Percentiles rank a stretch among this genome's conserved stretches.
These are phyloP conservation scores for Cordyceps militaris DNA, from an alignment of 2,329 filamentous ascomycete genomes.

Conservation along the genomic window DNA sequence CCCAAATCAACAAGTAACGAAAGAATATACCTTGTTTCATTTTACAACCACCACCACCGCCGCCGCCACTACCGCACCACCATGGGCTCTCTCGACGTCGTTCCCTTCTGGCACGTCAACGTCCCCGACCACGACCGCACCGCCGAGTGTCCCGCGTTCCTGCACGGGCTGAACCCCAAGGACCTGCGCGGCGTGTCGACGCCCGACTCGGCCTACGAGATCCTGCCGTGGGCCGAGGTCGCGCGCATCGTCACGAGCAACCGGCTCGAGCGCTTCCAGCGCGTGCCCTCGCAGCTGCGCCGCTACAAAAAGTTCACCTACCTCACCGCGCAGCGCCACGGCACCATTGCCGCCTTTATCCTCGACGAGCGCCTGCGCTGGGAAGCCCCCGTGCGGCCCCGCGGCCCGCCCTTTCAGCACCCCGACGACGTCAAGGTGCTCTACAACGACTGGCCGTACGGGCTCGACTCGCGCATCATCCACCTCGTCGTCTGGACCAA, in stretches of 20 bases:
- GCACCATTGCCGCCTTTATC: slow-evolving; percentile 73
- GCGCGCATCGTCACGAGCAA: slow-evolving; percentile 55
- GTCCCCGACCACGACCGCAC: slow-evolving; percentile 56
- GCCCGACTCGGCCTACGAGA: slow-evolving; percentile 57
- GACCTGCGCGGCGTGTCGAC: slow-evolving; percentile 64
- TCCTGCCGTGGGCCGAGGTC: slow-evolving; percentile 64
- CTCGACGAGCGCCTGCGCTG: slow-evolving; percentile 64
- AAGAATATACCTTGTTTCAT: too few species aligned
- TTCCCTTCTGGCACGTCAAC: slow-evolving; percentile 80
- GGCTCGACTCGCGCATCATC: slow-evolving; percentile 67
- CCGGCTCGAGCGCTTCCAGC: slow-evolving; percentile 67
- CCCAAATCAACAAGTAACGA: too few species aligned
- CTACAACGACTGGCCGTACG: slow-evolving; percentile 93
- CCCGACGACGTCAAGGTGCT: slow-evolving; percentile 63
- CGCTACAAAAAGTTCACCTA: slow-evolving; percentile 67
- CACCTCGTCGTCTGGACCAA: slow-evolving; percentile 94
- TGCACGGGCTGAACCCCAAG: slow-evolving; percentile 57
- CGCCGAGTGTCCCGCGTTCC: slow-evolving; percentile 62
- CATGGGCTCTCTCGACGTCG: slow-evolving; percentile 30
- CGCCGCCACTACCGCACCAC: not conserved
- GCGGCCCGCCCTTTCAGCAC: slow-evolving; percentile 34
- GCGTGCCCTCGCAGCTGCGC: slow-evolving; percentile 70
- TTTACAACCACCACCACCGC: not conserved
- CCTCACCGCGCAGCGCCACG: slow-evolving; percentile 57
- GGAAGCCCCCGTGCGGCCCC: slow-evolving; percentile 37